Evolutionary conservation across 1,284 basidiomycete species (phyloP), one percentile per base, ranked within the genome.

Genomic region (Ceratobasidium sp.): DNA sequence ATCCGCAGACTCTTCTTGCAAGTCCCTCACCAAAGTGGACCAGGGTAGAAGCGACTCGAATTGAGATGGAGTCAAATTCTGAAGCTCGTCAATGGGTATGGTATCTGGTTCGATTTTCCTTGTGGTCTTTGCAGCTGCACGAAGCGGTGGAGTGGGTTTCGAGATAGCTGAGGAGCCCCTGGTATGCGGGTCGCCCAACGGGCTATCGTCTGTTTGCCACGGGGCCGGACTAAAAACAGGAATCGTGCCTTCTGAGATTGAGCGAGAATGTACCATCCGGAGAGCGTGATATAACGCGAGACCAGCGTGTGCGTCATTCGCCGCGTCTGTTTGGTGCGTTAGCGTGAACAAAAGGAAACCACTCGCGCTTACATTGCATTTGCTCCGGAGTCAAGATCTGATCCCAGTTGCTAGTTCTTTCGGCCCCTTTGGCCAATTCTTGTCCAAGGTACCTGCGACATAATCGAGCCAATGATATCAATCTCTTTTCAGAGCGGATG

Each of bases 391-490:
- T 22, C 12, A 68, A 49, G 3, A 35, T 25, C n/a, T 22, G 4
- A n/a, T 70, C 69, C 71, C 71, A 72, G 50, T 72, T 60, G 31
- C 71, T 72, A n/a, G 38, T 69, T 56, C 71, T 62, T 13, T 49
- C 71, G 8, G 34, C 55, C 0, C 69, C 71, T 34, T 72, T 72
- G 20, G 56, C 58, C 34, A 72, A 38, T 8, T 64, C 62, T 15
- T 64, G 42, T 10, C 49, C 52, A 13, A 56, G 20, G 50, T 72
- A 72, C 40, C 57, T 70, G 13, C 34, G n/a, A 27, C 34, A 52
- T 35, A 72, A 27, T 8, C 50, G 53, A 5, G 58, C 55, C 2
- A 72, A 22, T 15, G 62, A 34, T n/a, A 57, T 72, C 35, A 54
- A 15, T 8, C 45, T 32, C 10, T 22, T 67, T 22, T 27, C 56